Base-by-base conservation (phyloP, 345 rosid species). In the Orychophragmus violaceus region DNA sequence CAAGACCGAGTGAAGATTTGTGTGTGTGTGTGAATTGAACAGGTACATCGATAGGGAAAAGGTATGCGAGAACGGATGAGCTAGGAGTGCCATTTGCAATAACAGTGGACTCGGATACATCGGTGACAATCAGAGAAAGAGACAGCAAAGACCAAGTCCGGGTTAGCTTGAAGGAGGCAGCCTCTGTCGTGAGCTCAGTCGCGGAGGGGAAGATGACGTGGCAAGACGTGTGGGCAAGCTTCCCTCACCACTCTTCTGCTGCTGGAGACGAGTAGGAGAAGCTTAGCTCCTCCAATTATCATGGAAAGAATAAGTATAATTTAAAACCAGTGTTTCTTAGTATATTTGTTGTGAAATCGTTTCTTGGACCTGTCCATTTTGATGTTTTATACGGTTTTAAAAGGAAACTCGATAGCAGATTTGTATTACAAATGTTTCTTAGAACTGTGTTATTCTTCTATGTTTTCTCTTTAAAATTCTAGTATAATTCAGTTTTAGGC, bases 11-110 rank as follows among this genome's bases (percentile, higher is more conserved):
- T 48, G 28, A 46, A 48, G 65, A 42, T 22, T 35, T 4, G n/a
- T 30, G 48, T 50, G 16, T 32, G 44, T 33, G 7, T n/a, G n/a
- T n/a, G n/a, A n/a, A 19, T 21, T 18, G 62, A 69, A 28, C 80
- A 90, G 97, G 97, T 37, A 88, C 95, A 42, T 88, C 99, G 14
- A 90, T 94, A 12, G 99, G 97, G 46, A 94, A 94, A 69, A 77
- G 96, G 42, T 94, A 94, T 21, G 99, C 99, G 1, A 90, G 97
- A 77, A 90, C 92, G 1, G 93, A 94, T 72, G 99, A 94, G 74
- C 82, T 90, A 4, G 99, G 99, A 6, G 99, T 90, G 32, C 99
- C 99, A 1, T 94, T 94, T 72, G 97, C 99, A 3, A 77, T 94
- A 59, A 90, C 97, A 3, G 96, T 88, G n/a, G 95, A 93, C 76